These are phyloP conservation scores for Colletotrichum incanum DNA, from an alignment of 2,329 filamentous ascomycete species.

Conservation along the genomic window DNA sequence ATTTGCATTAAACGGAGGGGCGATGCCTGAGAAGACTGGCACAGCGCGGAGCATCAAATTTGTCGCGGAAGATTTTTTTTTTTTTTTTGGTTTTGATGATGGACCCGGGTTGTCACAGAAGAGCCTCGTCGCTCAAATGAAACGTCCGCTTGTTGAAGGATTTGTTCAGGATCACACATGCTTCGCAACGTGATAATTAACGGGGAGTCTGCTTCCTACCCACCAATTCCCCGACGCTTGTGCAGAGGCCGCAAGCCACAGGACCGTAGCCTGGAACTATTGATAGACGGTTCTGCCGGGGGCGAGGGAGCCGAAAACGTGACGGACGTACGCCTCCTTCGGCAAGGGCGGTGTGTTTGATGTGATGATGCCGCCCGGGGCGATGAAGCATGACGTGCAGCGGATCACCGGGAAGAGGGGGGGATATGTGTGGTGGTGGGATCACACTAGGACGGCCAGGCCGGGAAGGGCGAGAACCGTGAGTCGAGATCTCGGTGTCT, in stretches of 20 bases:
- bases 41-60: constrained; percentile 21
- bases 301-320: not conserved
- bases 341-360: constrained; percentile 27
- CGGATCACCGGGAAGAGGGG: constrained; percentile 17
- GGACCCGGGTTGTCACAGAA: constrained; percentile 24
- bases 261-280: not conserved
- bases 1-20: not conserved
- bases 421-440: not conserved
- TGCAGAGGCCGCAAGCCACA: not conserved
- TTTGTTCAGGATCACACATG: too few species aligned
- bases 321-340: not conserved
- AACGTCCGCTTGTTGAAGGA: not conserved
- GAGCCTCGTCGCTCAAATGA: constrained; percentile 39
- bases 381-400: constrained; percentile 37
- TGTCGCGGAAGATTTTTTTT: not conserved
- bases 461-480: not conserved
- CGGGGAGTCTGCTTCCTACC: not conserved
- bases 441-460: not conserved
- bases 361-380: not conserved
- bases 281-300: too few species aligned
- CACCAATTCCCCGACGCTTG: not conserved
- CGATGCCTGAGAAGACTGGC: not conserved
- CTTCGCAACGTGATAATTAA: not conserved
- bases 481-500: constrained; percentile 4
- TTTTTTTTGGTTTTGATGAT: not conserved